Conservation (phyloP, 2,329 filamentous ascomycete genomes). For the Aspergillus pseudonomiae region DNA sequence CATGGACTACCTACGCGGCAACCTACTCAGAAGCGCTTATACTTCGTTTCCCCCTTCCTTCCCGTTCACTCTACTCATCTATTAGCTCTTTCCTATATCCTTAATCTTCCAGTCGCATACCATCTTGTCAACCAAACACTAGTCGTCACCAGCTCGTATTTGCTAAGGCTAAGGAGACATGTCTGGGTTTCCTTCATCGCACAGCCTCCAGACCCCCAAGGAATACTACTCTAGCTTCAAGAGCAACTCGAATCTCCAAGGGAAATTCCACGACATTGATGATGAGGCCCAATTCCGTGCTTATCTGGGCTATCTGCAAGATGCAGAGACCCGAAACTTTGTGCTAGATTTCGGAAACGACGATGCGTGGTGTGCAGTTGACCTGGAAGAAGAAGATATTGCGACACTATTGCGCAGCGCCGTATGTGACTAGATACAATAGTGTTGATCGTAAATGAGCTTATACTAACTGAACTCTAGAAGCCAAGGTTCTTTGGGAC, state of each 20-base stretch:
- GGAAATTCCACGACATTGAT: constrained; percentile 43
- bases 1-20: not conserved
- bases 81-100: not conserved
- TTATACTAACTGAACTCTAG: constrained; percentile 26
- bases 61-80: not conserved
- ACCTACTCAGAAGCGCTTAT: not conserved
- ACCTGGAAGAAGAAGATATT: constrained; percentile 40
- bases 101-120: not conserved
- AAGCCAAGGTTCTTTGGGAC: constrained; percentile 57
- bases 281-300: constrained; percentile 33
- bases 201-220: constrained; percentile 22
- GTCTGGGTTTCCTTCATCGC: constrained; percentile 15
- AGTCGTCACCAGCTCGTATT: not conserved
- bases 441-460: not conserved
- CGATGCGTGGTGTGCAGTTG: constrained; percentile 44
- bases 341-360: constrained; percentile 48
- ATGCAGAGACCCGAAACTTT: constrained; percentile 42
- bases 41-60: not conserved
- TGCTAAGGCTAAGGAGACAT: constrained; percentile 11
- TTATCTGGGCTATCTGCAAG: constrained; percentile 33
- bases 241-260: constrained; percentile 19
- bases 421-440: constrained; percentile 26
- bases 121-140: not conserved
- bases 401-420: constrained; percentile 35
- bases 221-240: constrained; percentile 38